Base-by-base conservation (phyloP, 805 yeast genomes). In the Yarrowia bubula region DNA sequence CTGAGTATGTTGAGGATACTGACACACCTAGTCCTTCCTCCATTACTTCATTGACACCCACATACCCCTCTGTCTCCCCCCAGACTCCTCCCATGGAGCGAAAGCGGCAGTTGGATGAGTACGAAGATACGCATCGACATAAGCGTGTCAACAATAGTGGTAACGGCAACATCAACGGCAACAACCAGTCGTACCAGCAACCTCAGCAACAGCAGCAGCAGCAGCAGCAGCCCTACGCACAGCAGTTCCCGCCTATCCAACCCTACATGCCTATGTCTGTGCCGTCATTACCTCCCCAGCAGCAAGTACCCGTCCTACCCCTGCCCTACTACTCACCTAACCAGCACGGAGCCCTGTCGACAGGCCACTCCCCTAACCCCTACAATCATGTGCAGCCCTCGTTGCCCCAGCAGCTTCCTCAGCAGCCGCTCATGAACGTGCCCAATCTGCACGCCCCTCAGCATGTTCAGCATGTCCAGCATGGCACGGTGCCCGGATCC, bases 81-180 rank as follows among this genome's bases (percentile, higher is more conserved):
- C 61, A 55, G 28, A 55, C 61, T 3, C 61, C 61, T 7, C 61
- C 61, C 31, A 55, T 55, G 61, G 61, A 55, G 61, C 22, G 61
- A 55, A 55, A 55, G 47, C 47, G 61, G 0, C 47, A 39, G 46
- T 14, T 41, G 28, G 61, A 55, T 6, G 47, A 55, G 10, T 15
- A 14, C 8, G 38, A 22, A 8, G 11, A 42, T 17, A 2, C 13
- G 3, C 22, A 17, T 8, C 47, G 47, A 42, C 31, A n/a, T 28
- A 42, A 42, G 31, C 44, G 44, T 4, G 15, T 14, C 4, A 22
- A 22, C 28, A 22, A 22, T 14, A 15, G 28, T 8, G 22, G 2
- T 35, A 22, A 14, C 22, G 13, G n/a, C n/a, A 22, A 11, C 15
- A 32, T 15, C 31, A 13, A 7, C 53, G 3, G 11, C 41, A 4